Conservation (phyloP, 352 stramenopile genomes). For the Phytopythium cucurbitacearum region DNA sequence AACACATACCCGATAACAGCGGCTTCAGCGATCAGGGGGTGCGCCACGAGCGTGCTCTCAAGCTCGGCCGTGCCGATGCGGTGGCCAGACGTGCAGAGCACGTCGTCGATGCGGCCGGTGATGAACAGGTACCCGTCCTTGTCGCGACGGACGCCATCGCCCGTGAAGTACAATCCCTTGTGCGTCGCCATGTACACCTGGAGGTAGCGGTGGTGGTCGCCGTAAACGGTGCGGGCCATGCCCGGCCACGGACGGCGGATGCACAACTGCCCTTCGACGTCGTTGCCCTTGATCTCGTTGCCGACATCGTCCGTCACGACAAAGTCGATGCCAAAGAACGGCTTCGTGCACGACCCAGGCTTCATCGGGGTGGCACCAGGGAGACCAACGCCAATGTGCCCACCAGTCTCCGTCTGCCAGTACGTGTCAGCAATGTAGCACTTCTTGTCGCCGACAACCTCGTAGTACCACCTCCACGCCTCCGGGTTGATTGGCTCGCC, state of each 20-base stretch:
- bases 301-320: conserved; percentile 84
- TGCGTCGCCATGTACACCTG: conserved; percentile 96
- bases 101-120: conserved; percentile 97
- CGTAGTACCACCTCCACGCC: conserved; percentile 94
- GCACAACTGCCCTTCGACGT: conserved; percentile 92
- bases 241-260: conserved; percentile 95
- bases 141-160: conserved; percentile 84
- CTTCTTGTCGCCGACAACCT: conserved; percentile 77
- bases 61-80: conserved; percentile 87
- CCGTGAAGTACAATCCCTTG: conserved; percentile 96
- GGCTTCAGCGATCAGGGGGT: conserved; percentile 91
- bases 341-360: conserved; percentile 92
- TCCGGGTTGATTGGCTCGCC: conserved; percentile 98
- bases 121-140: conserved; percentile 98
- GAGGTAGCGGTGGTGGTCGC: conserved; percentile 94
- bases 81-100: conserved; percentile 93
- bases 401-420: conserved; percentile 86
- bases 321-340: conserved; percentile 96
- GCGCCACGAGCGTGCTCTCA: conserved; percentile 89
- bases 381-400: conserved; percentile 85
- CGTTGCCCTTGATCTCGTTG: conserved; percentile 80
- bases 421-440: conserved; percentile 95
- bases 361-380: conserved; percentile 88
- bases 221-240: conserved; percentile 93
- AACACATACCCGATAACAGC: conserved; percentile 86